These are phyloP conservation scores for Rehmannia glutinosa DNA, from an alignment of 257 asterid genomes.

Conservation along the genomic window DNA sequence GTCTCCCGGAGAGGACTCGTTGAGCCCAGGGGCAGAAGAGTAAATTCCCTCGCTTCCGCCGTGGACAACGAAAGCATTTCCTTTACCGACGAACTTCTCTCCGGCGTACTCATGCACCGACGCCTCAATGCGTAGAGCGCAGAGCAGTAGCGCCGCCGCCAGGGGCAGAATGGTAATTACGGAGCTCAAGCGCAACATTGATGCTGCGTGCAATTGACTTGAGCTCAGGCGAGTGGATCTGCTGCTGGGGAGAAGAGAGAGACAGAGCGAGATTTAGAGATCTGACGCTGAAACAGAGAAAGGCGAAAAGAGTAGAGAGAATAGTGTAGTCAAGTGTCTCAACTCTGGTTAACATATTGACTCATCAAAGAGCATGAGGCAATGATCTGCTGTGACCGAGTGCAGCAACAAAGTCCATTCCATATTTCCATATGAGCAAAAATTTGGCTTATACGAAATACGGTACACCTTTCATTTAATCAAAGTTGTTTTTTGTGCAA, in stretches of 20 bases:
- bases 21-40: constrained; percentile 58
- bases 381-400: constrained; percentile 13
- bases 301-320: constrained; percentile 13
- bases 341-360: constrained; percentile 19
- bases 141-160: constrained; percentile 22
- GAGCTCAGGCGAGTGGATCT: constrained; percentile 39
- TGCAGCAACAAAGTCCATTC: not conserved
- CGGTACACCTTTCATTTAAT: too few relatives aligned
- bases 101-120: constrained; percentile 77
- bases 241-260: not conserved
- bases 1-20: constrained; percentile 60
- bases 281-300: constrained; percentile 22
- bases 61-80: constrained; percentile 87
- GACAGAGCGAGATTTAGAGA: constrained; percentile 19
- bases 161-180: constrained; percentile 14
- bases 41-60: constrained; percentile 97
- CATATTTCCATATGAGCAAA: too few relatives aligned
- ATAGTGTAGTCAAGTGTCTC: constrained; percentile 14
- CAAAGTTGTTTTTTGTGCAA: too few relatives aligned
- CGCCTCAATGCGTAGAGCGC: constrained; percentile 36
- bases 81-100: constrained; percentile 54
- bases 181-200: constrained; percentile 48
- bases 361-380: constrained; percentile 8
- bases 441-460: too few relatives aligned
- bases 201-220: constrained; percentile 16